phyloP scores from a whole-genome alignment of 768 basidiomycete species.

The Brasilioporus rufonigricans region DNA sequence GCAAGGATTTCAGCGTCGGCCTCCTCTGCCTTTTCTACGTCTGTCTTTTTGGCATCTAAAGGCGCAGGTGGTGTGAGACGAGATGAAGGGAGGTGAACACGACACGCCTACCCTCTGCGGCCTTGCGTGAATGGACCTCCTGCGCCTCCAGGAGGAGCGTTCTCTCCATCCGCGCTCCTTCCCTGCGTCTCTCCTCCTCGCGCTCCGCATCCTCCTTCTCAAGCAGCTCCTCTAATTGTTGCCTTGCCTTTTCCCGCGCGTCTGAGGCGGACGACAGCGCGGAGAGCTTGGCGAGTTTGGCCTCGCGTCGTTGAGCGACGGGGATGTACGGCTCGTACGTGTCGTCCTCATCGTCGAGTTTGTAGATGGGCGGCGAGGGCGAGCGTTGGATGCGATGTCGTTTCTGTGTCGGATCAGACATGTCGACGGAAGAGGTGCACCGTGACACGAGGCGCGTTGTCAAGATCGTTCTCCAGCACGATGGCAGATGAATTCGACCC shows the following conservation, averaged over 20 bases:
- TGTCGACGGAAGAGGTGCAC: conserved; percentile 9
- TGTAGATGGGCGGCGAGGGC: conserved; percentile 56
- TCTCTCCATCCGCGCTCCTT: conserved; percentile 78
- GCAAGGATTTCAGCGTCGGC: conserved; percentile 88
- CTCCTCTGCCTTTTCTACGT: conserved; percentile 81
- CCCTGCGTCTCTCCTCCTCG: conserved; percentile 73
- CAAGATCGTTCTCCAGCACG: neutral
- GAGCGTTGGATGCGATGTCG: conserved; percentile 54
- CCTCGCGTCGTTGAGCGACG: conserved; percentile 79
- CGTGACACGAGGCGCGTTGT: neutral
- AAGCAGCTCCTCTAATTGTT: conserved; percentile 54
- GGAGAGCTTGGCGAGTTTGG: conserved; percentile 73
- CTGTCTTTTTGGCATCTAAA: conserved; percentile 83
- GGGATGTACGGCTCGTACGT: conserved; percentile 85
- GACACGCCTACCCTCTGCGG: conserved; percentile 62
- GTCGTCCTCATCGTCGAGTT: conserved; percentile 59
- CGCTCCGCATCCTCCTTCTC: conserved; percentile 69
- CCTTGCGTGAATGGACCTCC: conserved; percentile 85
- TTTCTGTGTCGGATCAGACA: conserved; percentile 39
- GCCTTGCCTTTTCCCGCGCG: conserved; percentile 43
- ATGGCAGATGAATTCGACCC: conserved; percentile 50
- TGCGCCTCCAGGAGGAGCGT: conserved; percentile 92
- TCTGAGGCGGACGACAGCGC: conserved; percentile 56
- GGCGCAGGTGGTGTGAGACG: conserved; percentile 21
- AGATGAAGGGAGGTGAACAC: neutral